Percentiles rank a stretch among this genome's conserved stretches.
phyloP scores from a whole-genome alignment of 768 basidiomycete species.

The Russula lepida region DNA sequence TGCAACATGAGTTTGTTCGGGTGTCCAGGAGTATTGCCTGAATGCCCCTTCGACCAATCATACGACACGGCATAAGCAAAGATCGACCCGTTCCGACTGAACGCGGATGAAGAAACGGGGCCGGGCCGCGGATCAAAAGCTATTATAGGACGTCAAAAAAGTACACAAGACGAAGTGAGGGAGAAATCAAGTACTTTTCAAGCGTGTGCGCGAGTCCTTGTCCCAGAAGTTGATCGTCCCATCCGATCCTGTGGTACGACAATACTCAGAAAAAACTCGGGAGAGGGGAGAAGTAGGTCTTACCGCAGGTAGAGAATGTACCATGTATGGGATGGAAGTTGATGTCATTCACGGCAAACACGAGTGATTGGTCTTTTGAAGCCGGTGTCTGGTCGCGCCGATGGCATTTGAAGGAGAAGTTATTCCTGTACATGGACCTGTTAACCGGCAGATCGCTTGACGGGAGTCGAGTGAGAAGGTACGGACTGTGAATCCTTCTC shows the following conservation, averaged over 20 bases:
- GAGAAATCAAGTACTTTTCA: slow-evolving; percentile 58
- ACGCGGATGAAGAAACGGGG: slow-evolving; percentile 72
- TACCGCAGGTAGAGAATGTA: slow-evolving; percentile 40
- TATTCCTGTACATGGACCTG: slow-evolving; percentile 27
- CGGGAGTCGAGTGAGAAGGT: slow-evolving; percentile 3
- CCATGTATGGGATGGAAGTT: slow-evolving; percentile 46
- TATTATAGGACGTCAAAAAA: slow-evolving; percentile 23
- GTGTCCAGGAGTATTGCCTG: slow-evolving; percentile 63
- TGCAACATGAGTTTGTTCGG: slow-evolving; percentile 82
- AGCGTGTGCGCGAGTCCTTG: slow-evolving; percentile 82
- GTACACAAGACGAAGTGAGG: background rate
- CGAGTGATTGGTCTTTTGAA: slow-evolving; percentile 35
- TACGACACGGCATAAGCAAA: slow-evolving; percentile 92
- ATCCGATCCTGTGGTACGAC: slow-evolving; percentile 48
- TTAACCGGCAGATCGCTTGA: background rate
- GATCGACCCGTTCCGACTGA: slow-evolving; percentile 82
- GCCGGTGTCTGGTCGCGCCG: slow-evolving; percentile 30
- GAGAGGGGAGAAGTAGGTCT: background rate
- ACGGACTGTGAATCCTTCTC: slow-evolving; percentile 67
- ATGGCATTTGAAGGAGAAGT: slow-evolving; percentile 55
- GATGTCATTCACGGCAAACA: slow-evolving; percentile 51
- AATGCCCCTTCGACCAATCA: slow-evolving; percentile 90
- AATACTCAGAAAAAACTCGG: background rate
- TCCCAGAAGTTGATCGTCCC: slow-evolving; percentile 93
- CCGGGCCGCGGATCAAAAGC: slow-evolving; percentile 68